These are phyloP conservation scores for Tricholoma terreum DNA, from an alignment of 768 basidiomycete genomes.

Conservation along the genomic window DNA sequence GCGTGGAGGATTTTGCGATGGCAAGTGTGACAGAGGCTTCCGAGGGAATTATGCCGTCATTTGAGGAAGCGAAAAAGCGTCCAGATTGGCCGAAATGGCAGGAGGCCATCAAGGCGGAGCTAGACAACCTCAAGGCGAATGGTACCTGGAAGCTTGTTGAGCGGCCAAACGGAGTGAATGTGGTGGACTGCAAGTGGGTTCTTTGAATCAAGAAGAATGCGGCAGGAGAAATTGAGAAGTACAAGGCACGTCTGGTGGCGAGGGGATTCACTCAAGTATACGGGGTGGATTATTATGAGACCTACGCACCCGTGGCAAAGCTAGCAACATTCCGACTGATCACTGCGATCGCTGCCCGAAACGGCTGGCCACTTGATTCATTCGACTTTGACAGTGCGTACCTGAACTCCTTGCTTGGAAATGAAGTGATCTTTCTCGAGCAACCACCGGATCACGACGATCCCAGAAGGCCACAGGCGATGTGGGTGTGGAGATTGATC, in stretches of 20 bases:
- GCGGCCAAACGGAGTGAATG: conserved; percentile 10
- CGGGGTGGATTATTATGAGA: conserved; percentile 31
- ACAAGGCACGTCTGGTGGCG: conserved; percentile 31
- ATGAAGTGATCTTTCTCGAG: conserved; percentile 25
- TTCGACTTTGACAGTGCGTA: conserved; percentile 22
- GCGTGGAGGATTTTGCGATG: conserved; percentile 2
- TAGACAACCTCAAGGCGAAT: conserved; percentile 15
- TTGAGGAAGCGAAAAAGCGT: conserved; percentile 9
- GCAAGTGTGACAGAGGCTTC: conserved; percentile 2
- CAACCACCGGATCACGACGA: conserved; percentile 11
- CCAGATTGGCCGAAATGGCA: conserved; percentile 19
- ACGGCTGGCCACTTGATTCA: conserved; percentile 12
- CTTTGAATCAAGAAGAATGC: conserved; percentile 17
- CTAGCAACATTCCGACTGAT: conserved; percentile 14
- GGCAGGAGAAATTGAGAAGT: conserved; percentile 18
- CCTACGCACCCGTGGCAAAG: conserved; percentile 18
- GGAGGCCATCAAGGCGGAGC: conserved; percentile 14
- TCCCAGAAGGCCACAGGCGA: neutral
- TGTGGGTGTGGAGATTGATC: conserved; percentile 14
- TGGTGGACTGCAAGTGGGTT: conserved; percentile 13
- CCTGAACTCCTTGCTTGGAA: conserved; percentile 18
- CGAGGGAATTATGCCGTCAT: conserved; percentile 12
- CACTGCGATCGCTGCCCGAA: conserved; percentile 22
- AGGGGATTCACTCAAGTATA: conserved; percentile 31
- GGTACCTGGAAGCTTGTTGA: conserved; percentile 14